Evolutionary conservation across 129 eudicot species (phyloP).

Genomic region (Flaveria bidentis): DNA sequence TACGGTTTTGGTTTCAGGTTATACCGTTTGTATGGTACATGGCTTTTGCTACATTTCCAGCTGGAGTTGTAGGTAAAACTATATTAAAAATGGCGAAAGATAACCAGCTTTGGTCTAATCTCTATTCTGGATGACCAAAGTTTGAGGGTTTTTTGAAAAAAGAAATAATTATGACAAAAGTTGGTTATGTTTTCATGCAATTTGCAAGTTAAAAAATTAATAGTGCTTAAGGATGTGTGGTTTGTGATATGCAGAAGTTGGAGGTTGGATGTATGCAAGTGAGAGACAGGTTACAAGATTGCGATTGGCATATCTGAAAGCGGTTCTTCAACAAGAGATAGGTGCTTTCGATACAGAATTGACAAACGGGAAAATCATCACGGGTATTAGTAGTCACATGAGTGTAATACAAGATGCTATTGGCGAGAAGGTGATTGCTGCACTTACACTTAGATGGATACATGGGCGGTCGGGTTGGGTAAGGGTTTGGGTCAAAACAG

Average conservation of each 20-base stretch:
- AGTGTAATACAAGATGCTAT: constrained; percentile 78
- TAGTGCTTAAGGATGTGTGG: neutral
- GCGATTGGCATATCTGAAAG: constrained; percentile 57
- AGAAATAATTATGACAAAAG: neutral
- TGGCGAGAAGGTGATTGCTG: constrained; percentile 70
- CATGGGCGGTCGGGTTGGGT: neutral
- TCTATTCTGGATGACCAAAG: no score
- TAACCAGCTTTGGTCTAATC: no score
- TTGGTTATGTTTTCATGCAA: neutral
- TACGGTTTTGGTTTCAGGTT: constrained; percentile 49
- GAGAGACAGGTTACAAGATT: constrained; percentile 67
- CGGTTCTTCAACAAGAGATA: constrained; percentile 73
- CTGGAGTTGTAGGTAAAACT: constrained; percentile 66
- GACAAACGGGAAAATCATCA: constrained; percentile 64
- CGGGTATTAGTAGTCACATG: constrained; percentile 81
- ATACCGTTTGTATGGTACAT: constrained; percentile 84
- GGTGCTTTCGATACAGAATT: constrained; percentile 81
- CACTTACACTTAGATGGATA: neutral
- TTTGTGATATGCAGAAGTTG: constrained; percentile 64
- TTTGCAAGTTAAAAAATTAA: neutral
- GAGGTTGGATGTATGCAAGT: constrained; percentile 93
- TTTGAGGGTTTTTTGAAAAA: no score
- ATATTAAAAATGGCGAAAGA: no score
- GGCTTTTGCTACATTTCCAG: constrained; percentile 91
- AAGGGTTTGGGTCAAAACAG: neutral